Evolutionary conservation across 1,284 basidiomycete genomes (phyloP).

Genomic region (Marasmius tenuissimus): DNA sequence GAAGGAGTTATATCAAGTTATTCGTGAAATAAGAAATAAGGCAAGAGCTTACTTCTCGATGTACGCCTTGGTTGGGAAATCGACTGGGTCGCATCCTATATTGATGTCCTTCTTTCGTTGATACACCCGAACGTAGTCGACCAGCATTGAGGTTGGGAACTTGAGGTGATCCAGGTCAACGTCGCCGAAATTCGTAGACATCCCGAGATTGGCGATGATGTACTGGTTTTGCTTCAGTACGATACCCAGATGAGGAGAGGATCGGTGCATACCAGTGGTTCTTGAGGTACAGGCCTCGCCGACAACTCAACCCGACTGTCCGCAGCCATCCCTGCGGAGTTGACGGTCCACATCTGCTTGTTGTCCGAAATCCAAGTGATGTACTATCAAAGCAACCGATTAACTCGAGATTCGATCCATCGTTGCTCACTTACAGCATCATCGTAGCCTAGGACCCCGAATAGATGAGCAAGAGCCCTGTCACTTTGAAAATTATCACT

Average conservation of each 20-base stretch:
- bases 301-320: constrained; percentile 68
- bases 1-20: not conserved
- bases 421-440: constrained; percentile 22
- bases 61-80: constrained; percentile 76
- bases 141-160: constrained; percentile 71
- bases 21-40: not conserved
- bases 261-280: constrained; percentile 65
- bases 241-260: not conserved
- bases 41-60: constrained; percentile 58
- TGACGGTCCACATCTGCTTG: constrained; percentile 75
- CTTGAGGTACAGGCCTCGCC: constrained; percentile 75
- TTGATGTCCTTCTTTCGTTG: constrained; percentile 68
- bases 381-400: constrained; percentile 45
- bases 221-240: constrained; percentile 42
- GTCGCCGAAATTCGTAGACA: constrained; percentile 75
- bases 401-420: not conserved
- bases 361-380: constrained; percentile 77
- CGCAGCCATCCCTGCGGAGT: constrained; percentile 68
- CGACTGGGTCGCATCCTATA: constrained; percentile 80
- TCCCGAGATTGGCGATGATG: constrained; percentile 80
- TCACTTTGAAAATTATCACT: not conserved
- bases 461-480: not conserved
- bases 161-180: constrained; percentile 66
- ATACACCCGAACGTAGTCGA: constrained; percentile 88
- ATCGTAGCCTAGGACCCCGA: constrained; percentile 37